A percentile compares a stretch with the other conserved stretches of the same genome.
These are phyloP conservation scores for Galerina marginata DNA, from an alignment of 768 basidiomycete genomes.

Conservation along the genomic window DNA sequence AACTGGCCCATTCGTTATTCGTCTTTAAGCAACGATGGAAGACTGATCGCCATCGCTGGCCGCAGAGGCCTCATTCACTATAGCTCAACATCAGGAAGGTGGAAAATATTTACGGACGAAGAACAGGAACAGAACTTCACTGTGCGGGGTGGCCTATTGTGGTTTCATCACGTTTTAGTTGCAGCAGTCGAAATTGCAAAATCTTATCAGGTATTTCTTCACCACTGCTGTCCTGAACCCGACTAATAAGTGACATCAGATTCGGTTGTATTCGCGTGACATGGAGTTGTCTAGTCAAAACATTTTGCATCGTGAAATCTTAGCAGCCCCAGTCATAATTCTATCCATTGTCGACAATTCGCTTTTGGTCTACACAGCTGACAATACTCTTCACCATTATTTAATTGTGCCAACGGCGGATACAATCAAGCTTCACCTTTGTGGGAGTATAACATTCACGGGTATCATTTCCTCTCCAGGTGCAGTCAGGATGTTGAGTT, in stretches of 20 bases:
- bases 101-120: constrained; percentile 87
- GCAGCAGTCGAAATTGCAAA: constrained; percentile 86
- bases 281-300: constrained; percentile 83
- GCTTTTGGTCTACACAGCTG: constrained; percentile 89
- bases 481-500: constrained; percentile 89
- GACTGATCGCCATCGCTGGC: constrained; percentile 92
- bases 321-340: constrained; percentile 81
- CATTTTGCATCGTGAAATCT: constrained; percentile 78
- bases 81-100: constrained; percentile 90
- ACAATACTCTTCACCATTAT: constrained; percentile 94
- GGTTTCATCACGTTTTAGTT: constrained; percentile 96
- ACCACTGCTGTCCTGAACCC: background rate
- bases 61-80: constrained; percentile 91
- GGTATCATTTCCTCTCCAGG: constrained; percentile 87
- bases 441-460: constrained; percentile 93
- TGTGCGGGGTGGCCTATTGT: constrained; percentile 90
- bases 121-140: constrained; percentile 85
- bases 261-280: constrained; percentile 94
- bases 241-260: constrained; percentile 47
- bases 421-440: constrained; percentile 84
- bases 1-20: constrained; percentile 97
- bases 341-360: constrained; percentile 95
- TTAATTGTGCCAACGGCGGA: constrained; percentile 85
- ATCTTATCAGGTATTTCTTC: constrained; percentile 67
- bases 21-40: constrained; percentile 87